Evolutionary conservation across 495 filamentous ascomycete species (phyloP), one percentile per base, ranked within the genome.

Genomic region (Penicillium herquei): DNA sequence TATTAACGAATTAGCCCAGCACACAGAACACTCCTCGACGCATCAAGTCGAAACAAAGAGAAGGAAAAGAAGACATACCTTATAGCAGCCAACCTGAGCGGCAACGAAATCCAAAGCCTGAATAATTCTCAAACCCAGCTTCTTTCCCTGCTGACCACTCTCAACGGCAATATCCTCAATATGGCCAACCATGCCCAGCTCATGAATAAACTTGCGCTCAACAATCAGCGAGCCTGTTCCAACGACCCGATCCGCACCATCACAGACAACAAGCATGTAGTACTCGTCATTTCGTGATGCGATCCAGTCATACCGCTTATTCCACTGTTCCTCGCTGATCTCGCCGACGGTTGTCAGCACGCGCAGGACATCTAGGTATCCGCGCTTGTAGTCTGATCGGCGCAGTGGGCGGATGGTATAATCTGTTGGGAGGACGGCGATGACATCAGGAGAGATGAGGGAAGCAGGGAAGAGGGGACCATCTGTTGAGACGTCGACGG

Each of bases 141-240:
- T 96, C 82, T 96, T 97, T 52, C 94, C 94, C 71, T 98, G 94
- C 72, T 97, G 92, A 53, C 91, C 87, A 71, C 91, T 89, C 57
- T 87, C 84, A 21, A 98, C 93, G 7, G 94, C 91, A 73, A 98
- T 97, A 72, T 98, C 94, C 74, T 98, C 94, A 74, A 98, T 96
- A 69, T 98, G 94, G 1, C 93, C 94, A n/a, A 96, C 92, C 59
- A 77, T 58, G 7, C 76, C 76, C 7, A 79, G 67, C 10, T 65
- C 62, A 54, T 79, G 76, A 33, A 79, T 78, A 48, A 80, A 82
- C 66, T 80, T 83, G 62, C 77, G 66, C 75, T 82, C 78, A n/a
- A 96, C 89, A 63, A 98, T 80, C 72, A 98, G 71, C 39, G 84
- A 87, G 6, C 94, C 94, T 0, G 90, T 94, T 11, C 89, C 95